Base-by-base conservation (phyloP, 805 yeast genomes). In the Saccharomycopsis oosterbeekiorum region DNA sequence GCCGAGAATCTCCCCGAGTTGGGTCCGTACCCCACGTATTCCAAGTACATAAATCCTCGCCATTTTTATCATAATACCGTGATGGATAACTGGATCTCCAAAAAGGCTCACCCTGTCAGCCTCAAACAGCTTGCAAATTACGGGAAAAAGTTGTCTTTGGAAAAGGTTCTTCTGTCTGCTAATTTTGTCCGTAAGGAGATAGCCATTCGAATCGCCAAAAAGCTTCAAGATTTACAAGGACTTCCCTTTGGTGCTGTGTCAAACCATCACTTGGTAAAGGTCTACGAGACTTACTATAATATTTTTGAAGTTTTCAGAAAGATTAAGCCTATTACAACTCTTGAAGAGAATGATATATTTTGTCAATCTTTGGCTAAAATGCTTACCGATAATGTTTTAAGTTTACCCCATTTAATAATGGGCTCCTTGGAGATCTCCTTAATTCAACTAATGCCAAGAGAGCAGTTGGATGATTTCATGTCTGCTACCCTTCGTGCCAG, bases 81-180 rank as follows among this genome's bases (percentile, higher is more conserved):
- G 4, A 75, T 90, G 62, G 73, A 82, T 68, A 77, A 78, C 42
- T 89, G 88, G 81, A 76, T 84, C 51, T 76, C 80, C 57, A 81
- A 84, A 65, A 70, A 75, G n/a, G 92, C 97, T 0, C 90, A 89
- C 70, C 97, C 98, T 0, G 96, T 93, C 24, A 86, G 97, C 0
- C 72, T 94, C n/a, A 78, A 89, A 59, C 97, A 93, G 68, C 73
- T 93, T 66, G 97, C 97, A 1, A 90, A 90, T 51, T 93, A 87
- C 70, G 97, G 97, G 56, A 85, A 86, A 67, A 81, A 80, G 41
- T 72, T 93, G 58, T 88, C 90, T 14, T 83, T 82, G 65, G 89
- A 85, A 42, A 91, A 92, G 73, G 78, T 93, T 57, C 75, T 93
- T 11, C 78, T 85, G 51, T 85, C 94, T 64, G 98, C 97, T 19